Conservation (phyloP, 2,329 filamentous ascomycete species). For the Ophiognomonia clavigignenti-juglandacearum region DNA sequence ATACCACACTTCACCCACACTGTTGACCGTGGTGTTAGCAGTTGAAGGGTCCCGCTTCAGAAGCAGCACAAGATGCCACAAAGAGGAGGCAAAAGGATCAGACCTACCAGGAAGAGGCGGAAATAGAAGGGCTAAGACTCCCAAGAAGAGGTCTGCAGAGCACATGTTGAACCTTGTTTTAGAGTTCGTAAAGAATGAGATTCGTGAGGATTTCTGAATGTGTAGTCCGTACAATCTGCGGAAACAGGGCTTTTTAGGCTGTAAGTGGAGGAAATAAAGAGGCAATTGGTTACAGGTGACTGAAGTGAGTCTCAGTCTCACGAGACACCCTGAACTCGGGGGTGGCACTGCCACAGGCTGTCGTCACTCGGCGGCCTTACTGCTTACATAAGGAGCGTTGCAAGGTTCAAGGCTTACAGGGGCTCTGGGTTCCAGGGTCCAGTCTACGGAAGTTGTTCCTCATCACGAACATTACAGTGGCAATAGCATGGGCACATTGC, state of each 20-base stretch:
- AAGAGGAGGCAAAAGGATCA: not conserved
- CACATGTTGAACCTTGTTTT: slow-evolving; percentile 41
- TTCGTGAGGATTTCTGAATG: not conserved
- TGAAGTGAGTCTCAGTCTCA: not conserved
- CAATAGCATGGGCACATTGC: too few species aligned
- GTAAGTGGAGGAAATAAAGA: not conserved
- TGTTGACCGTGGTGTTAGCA: slow-evolving; percentile 34
- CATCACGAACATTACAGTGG: too few species aligned
- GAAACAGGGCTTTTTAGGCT: not conserved
- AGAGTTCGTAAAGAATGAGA: too few species aligned
- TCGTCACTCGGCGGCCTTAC: not conserved
- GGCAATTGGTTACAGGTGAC: not conserved
- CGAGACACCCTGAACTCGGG: not conserved
- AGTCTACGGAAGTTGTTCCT: too few species aligned
- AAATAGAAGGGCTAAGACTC: slow-evolving; percentile 59
- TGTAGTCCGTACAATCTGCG: not conserved
- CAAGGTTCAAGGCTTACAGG: not conserved
- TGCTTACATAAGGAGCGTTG: not conserved
- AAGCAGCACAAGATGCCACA: not conserved
- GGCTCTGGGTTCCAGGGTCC: not conserved
- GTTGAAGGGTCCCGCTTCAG: not conserved
- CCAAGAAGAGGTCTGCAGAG: slow-evolving; percentile 57
- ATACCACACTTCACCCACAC: slow-evolving; percentile 97
- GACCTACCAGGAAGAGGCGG: slow-evolving; percentile 59
- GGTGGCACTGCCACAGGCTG: not conserved